Conservation (phyloP, 2,329 filamentous ascomycete genomes). For the Colletotrichum gloeosporioides region DNA sequence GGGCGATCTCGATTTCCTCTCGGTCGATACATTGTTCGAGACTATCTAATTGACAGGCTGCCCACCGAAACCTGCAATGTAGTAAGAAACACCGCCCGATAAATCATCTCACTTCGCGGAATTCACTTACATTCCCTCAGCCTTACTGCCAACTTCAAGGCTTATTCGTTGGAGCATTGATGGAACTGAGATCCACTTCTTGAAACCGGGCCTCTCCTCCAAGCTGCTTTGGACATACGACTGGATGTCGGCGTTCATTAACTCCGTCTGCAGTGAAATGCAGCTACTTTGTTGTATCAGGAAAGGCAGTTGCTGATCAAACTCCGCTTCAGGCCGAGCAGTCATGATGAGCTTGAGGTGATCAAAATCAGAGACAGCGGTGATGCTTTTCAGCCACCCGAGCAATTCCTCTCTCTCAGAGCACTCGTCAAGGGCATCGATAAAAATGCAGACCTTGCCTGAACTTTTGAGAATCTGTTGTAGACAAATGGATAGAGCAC, state of each 20-base stretch:
- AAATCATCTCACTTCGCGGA: no score
- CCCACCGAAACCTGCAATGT: background rate
- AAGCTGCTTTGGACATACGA: background rate
- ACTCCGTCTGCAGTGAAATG: background rate
- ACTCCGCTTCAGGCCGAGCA: background rate
- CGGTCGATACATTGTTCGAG: background rate
- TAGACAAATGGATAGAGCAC: background rate
- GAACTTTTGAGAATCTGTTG: slow-evolving; percentile 24
- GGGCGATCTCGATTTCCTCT: background rate
- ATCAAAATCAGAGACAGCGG: background rate
- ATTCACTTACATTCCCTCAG: background rate
- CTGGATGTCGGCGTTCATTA: background rate
- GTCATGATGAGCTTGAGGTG: slow-evolving; percentile 1
- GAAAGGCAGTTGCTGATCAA: background rate
- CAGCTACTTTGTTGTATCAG: background rate
- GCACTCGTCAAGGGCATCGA: slow-evolving; percentile 30
- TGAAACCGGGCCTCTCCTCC: no score
- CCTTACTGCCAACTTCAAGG: background rate
- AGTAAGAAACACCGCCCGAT: no score
- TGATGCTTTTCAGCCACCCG: slow-evolving; percentile 19
- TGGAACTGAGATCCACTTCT: background rate
- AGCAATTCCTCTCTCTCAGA: slow-evolving; percentile 23
- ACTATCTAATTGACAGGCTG: background rate
- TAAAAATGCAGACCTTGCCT: slow-evolving; percentile 9
- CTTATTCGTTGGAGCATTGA: background rate